Evolutionary conservation across 345 rosid species (phyloP).

Genomic region (Turnera subulata): DNA sequence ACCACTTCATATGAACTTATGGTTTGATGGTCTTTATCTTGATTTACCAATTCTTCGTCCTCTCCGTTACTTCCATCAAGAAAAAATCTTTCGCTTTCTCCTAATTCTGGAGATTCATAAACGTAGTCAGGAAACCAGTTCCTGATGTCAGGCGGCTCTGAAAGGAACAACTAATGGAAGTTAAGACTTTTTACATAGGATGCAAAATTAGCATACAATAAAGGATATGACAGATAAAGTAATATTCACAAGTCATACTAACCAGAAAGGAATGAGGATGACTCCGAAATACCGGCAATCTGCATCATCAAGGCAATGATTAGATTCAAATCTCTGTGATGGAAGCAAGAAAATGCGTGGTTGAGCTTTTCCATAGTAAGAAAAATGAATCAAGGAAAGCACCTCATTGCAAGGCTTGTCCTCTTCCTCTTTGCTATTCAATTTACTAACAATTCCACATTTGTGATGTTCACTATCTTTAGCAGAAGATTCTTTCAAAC

Average conservation of each 20-base stretch:
- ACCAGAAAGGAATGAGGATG: slow-evolving; percentile 17
- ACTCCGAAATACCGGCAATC: slow-evolving; percentile 11
- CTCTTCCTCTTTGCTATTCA: slow-evolving; percentile 3
- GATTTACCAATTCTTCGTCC: slow-evolving; percentile 22
- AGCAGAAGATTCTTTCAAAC: slow-evolving; percentile 17
- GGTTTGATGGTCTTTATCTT: slow-evolving; percentile 20
- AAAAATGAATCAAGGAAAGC: slow-evolving; percentile 8
- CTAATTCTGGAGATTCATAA: slow-evolving; percentile 39
- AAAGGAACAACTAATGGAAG: background rate
- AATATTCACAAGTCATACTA: background rate
- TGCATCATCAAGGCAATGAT: slow-evolving; percentile 3
- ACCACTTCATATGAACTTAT: slow-evolving; percentile 18
- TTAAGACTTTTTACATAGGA: background rate
- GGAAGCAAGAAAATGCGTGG: no score
- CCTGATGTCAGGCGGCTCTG: slow-evolving; percentile 39
- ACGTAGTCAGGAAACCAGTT: slow-evolving; percentile 54
- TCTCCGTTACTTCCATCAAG: slow-evolving; percentile 15
- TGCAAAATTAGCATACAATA: no score
- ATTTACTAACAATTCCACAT: slow-evolving; percentile 15
- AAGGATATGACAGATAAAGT: no score
- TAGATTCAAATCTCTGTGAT: background rate
- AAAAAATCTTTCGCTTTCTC: slow-evolving; percentile 18
- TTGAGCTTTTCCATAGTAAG: no score
- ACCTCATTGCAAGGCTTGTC: slow-evolving; percentile 13
- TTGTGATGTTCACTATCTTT: slow-evolving; percentile 27